Evolutionary conservation across 2,329 filamentous ascomycete species (phyloP), one percentile per base, ranked within the genome.

Genomic region (Teratosphaeriaceae sp.): DNA sequence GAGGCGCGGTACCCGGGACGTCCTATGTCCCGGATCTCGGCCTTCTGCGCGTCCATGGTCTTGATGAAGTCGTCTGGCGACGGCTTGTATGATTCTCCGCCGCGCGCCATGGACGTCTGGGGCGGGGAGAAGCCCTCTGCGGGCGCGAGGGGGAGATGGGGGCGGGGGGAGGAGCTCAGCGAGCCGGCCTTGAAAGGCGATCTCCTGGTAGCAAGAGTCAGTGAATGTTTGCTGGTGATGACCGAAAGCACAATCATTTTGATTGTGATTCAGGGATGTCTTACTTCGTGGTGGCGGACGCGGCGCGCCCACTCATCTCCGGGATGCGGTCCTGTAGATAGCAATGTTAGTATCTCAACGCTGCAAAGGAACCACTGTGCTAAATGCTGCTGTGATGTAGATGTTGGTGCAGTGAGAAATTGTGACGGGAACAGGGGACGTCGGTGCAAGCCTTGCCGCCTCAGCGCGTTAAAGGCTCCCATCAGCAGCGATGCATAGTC

Each of bases 161-260:
- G 35, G 22, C 35, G 22, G 72, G 90, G 37, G n/a, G 38, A 40
- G n/a, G 37, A 41, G 20, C 16, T 19, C n/a, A 97, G 72, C 1
- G 90, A 94, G 9, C 90, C 90, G 12, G 89, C 87, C 65, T 98
- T 98, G 71, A 98, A 98, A 0, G 90, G 89, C 8, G 38, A 41
- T 19, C 20, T 41, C 13, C 16, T 18, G 11, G 19, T 41, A 13
- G 15, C 16, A 41, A 11, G 13, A 23, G 37, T 19, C 37, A 38
- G 22, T 27, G 13, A 12, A 39, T 30, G 37, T 8, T 19, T 24
- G 16, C n/a, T n/a, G n/a, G n/a, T n/a, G n/a, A n/a, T n/a, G n/a
- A n/a, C n/a, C n/a, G n/a, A n/a, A 5, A 26, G 35, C 35, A 38
- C n/a, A 23, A 38, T 3, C 3, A 38, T 9, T 3, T 23, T 13